These are phyloP conservation scores for Tetraselmis striata DNA, from an alignment of 139 green algal species.

Conservation along the genomic window DNA sequence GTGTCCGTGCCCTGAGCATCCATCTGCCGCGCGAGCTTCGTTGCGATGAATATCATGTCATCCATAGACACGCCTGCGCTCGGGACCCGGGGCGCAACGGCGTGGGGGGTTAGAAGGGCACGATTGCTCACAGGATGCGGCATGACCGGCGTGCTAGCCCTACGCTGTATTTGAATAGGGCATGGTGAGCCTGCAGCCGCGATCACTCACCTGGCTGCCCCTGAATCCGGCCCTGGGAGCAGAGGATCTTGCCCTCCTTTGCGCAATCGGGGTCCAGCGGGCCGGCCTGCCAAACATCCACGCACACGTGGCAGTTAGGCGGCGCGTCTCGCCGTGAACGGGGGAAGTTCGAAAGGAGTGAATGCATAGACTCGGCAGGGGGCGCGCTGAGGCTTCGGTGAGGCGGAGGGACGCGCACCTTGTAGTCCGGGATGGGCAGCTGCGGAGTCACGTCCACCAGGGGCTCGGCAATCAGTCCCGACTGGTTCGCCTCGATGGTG, in stretches of 20 bases:
- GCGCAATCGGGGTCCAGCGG: slow-evolving; percentile 69
- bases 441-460: slow-evolving; percentile 96
- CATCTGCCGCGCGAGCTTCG: slow-evolving; percentile 81
- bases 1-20: slow-evolving; percentile 67
- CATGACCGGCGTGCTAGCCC: background rate
- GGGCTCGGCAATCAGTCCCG: slow-evolving; percentile 88
- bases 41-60: slow-evolving; percentile 91
- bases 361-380: too few relatives aligned
- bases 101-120: background rate
- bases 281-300: slow-evolving; percentile 38
- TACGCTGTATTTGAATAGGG: background rate
- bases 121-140: background rate
- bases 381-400: too few relatives aligned
- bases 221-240: slow-evolving; percentile 72
- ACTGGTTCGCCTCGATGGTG: slow-evolving; percentile 95
- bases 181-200: too few relatives aligned
- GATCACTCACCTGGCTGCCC: slow-evolving; percentile 58
- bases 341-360: too few relatives aligned
- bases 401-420: slow-evolving; percentile 14
- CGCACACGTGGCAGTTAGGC: too few relatives aligned
- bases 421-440: slow-evolving; percentile 64
- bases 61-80: slow-evolving; percentile 81
- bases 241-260: slow-evolving; percentile 87
- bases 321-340: too few relatives aligned
- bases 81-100: background rate